These are phyloP conservation scores for Wickerhamomyces hampshirensis DNA, from an alignment of 805 yeast genomes.

Conservation along the genomic window DNA sequence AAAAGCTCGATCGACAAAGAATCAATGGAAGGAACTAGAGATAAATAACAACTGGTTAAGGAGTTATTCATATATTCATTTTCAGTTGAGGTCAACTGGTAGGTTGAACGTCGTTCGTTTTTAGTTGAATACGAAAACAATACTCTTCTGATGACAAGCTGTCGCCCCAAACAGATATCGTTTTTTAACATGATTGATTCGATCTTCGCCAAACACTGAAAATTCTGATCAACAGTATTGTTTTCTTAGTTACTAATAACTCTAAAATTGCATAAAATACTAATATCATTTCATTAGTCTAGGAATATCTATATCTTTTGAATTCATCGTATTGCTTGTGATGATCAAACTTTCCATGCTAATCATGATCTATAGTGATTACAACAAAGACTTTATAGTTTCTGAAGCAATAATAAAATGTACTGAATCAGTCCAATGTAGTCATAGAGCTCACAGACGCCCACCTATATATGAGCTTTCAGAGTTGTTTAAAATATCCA, in stretches of 20 bases:
- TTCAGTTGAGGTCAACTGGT: slow-evolving; percentile 18
- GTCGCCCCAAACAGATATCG: slow-evolving; percentile 32
- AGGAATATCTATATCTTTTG: too few species aligned
- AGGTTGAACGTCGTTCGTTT: slow-evolving; percentile 4
- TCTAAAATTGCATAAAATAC: too few species aligned
- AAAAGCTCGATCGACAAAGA: too few species aligned
- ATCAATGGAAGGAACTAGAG: too few species aligned
- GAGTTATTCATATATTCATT: too few species aligned
- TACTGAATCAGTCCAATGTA: slow-evolving; percentile 5
- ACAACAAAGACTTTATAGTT: slow-evolving; percentile 14
- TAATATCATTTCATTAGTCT: too few species aligned
- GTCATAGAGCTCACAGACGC: too few species aligned
- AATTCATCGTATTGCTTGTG: too few species aligned
- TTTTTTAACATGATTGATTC: slow-evolving; percentile 26
- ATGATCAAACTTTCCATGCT: slow-evolving; percentile 24
- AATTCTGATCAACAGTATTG: slow-evolving; percentile 21
- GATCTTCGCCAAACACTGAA: slow-evolving; percentile 29
- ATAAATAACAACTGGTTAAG: too few species aligned
- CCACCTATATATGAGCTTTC: too few species aligned
- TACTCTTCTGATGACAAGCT: slow-evolving; percentile 20
- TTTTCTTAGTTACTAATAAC: neutral
- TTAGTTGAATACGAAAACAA: neutral
- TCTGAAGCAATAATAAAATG: slow-evolving; percentile 18
- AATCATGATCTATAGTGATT: slow-evolving; percentile 23
- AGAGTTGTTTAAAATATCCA: too few species aligned